Evolutionary conservation across 768 basidiomycete genomes (phyloP), one percentile per base, ranked within the genome.

Genomic region (Xerocomellus amylosporus): DNA sequence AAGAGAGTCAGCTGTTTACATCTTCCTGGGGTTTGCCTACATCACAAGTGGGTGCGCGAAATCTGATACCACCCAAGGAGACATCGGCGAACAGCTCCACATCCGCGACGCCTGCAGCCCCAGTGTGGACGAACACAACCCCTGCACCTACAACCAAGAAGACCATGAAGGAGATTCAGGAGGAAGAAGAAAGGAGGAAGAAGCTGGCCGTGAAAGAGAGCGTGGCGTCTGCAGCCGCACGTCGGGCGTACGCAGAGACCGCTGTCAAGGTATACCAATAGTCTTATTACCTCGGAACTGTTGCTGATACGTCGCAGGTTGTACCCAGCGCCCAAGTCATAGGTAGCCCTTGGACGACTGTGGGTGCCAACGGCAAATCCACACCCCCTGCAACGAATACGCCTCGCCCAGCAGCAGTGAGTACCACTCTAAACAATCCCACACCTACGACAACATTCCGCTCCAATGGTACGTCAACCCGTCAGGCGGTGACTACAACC

Each of bases 111-210:
- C 58, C 72, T 14, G 48, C 71, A 20, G 49, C 65, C 10, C 80
- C 84, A 15, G 92, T 90, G 19, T 96, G 93, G 92, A 88, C 86
- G 10, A 84, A 79, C 62, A 73, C 80, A 15, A 73, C 72, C 24
- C 86, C 84, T 65, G 70, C 79, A 8, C 74, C 74, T 10, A 67
- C 76, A 3, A 68, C 79, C 8, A 95, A 93, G 78, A 97, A 93
- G 79, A 90, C 91, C 2, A 87, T 99, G 87, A 98, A 96, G 76
- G 94, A 99, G 75, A 99, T 99, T 38, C 92, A 96, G 66, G 96
- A 98, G 71, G 97, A 99, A 64, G 97, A 99, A 66, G 93, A 96
- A 71, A 82, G 76, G 58, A 81, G 88, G 58, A 94, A 93, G 77
- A 89, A 86, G 71, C 62, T 73, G 28, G 77, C 77, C 1, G 72